Evolutionary conservation across 306 rosid species (phyloP).

Genomic region (Cucumis cinereus): DNA sequence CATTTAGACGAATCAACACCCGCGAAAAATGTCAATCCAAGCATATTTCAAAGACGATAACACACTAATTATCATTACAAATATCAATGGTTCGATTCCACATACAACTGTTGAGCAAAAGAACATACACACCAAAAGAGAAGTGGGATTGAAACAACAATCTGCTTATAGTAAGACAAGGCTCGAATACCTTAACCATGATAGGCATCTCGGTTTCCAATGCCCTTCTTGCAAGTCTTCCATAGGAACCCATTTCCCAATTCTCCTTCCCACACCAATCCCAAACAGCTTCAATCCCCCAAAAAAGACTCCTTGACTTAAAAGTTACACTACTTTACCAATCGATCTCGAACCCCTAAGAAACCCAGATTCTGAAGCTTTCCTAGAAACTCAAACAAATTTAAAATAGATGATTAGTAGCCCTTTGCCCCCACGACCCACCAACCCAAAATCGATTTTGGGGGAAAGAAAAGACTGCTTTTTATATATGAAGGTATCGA

Average conservation of each 20-base stretch:
- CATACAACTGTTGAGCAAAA: too few species aligned
- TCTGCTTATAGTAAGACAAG: background rate
- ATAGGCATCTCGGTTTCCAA: slow-evolving; percentile 47
- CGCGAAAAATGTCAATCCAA: too few species aligned
- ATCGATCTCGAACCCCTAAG: slow-evolving; percentile 12
- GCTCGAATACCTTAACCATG: slow-evolving; percentile 38
- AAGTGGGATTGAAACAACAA: slow-evolving; percentile 8
- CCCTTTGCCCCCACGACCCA: background rate
- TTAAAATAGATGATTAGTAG: background rate
- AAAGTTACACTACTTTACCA: background rate
- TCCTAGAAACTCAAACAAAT: background rate
- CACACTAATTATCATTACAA: too few species aligned
- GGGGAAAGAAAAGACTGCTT: background rate
- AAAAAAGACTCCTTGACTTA: background rate
- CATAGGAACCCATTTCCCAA: slow-evolving; percentile 35
- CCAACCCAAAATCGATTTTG: slow-evolving; percentile 4
- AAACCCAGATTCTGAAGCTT: background rate
- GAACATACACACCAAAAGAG: background rate
- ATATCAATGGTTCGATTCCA: too few species aligned
- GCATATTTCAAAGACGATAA: too few species aligned
- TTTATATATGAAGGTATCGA: background rate
- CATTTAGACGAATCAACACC: background rate
- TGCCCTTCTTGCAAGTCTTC: slow-evolving; percentile 42
- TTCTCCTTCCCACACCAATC: slow-evolving; percentile 6
- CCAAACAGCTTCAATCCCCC: background rate